Evolutionary conservation across 306 rosid species (phyloP).

Genomic region (Heteromeles arbutifolia): DNA sequence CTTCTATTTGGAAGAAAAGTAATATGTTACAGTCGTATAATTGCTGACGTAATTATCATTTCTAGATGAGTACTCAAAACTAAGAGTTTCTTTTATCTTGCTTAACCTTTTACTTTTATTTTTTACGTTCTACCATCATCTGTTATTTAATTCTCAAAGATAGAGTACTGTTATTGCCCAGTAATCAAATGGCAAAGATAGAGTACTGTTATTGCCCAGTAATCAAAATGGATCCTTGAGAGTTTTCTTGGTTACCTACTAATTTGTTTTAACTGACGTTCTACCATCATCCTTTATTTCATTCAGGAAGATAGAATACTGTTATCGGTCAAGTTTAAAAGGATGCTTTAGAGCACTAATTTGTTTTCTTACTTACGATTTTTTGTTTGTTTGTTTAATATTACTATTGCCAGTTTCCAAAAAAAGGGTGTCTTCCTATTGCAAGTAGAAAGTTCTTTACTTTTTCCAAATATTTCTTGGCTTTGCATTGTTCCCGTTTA

Average conservation of each 20-base stretch:
- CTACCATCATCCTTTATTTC: background rate
- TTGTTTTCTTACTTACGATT: background rate
- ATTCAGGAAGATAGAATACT: background rate
- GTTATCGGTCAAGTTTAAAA: background rate
- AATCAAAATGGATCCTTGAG: background rate
- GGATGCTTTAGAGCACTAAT: background rate
- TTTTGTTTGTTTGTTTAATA: background rate
- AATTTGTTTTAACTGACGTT: background rate
- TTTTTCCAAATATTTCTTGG: background rate
- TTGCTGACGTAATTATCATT: background rate
- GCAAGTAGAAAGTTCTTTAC: background rate
- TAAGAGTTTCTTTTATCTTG: background rate
- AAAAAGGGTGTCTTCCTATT: background rate
- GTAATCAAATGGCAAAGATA: background rate
- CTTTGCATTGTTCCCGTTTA: background rate
- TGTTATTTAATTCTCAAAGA: background rate
- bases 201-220: background rate
- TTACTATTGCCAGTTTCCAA: background rate
- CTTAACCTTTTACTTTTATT: background rate
- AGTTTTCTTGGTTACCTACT: background rate
- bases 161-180: background rate
- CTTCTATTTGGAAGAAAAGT: background rate
- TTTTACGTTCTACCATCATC: background rate
- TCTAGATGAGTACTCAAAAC: background rate
- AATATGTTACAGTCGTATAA: background rate